Base-by-base conservation (phyloP, 805 yeast genomes). In the Tetrapisispora taiwanensis region DNA sequence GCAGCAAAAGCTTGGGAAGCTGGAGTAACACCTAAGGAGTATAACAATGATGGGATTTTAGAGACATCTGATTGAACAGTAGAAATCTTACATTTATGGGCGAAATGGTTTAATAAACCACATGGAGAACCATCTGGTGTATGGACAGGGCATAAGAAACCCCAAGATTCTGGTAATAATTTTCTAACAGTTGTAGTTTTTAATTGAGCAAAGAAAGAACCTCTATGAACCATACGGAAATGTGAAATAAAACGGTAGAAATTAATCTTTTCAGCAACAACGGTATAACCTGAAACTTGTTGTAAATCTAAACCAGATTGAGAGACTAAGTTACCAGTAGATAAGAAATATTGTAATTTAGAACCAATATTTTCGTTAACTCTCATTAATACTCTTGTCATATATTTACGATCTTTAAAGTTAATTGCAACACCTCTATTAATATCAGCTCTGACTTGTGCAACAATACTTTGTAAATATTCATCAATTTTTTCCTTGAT, bases 71-170 rank as follows among this genome's bases (percentile, higher is more conserved):
- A 69, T 20, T 79, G 79, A 36, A 66, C 63, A 8, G 97, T 89
- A 7, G 95, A 78, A 48, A 92, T 84, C 55, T 75, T 73, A 74
- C 98, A 92, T 66, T 86, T 88, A 69, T 92, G 97, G 9, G 97
- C 83, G 70, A 92, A 80, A 74, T 92, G 98, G 68, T 92, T 92
- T 59, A 92, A 72, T 63, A 92, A 73, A 71, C 98, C 98, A 79
- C 98, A 92, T 18, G 98, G 98, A 42, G 97, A 84, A 56, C 98
- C 98, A 82, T 92, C 98, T 6, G 98, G 98, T 13, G 98, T 92
- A 66, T 92, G 98, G 20, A 92, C 98, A 12, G 98, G 98, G 69
- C 98, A 92, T 55, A 92, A 69, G 76, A 92, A 92, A 3, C 98
- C 98, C 98, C 98, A 92, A 1, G 96, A 85, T 66, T 92, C 98